Evolutionary conservation across 768 basidiomycete genomes (phyloP), one percentile per base, ranked within the genome.

Genomic region (Naematelia encephala): DNA sequence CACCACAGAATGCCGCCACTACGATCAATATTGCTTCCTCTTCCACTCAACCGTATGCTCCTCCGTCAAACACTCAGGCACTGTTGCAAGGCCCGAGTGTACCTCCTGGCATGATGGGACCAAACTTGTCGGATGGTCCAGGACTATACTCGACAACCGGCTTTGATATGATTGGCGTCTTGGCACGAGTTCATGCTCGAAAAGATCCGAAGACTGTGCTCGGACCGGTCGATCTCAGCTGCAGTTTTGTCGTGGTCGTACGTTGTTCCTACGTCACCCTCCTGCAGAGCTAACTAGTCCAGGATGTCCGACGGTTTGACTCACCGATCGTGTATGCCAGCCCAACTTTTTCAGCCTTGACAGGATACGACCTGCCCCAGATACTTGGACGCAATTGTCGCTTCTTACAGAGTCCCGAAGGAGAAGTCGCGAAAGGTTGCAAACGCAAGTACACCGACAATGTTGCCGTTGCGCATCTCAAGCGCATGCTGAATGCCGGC

Each of bases 141-240:
- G 80, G 80, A 1, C 81, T 97, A 1, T 99, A 99, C 79, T 92
- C 91, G 1, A 80, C 86, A 0, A 88, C 90, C 0, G 96, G 94
- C 1, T 96, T 96, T 64, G 94, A 98, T 74, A 81, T 93, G 50
- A 80, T 98, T 47, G 84, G 87, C 26, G 82, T 96, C 45, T 82
- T 98, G 25, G 82, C 87, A 10, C 83, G 90, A 5, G 87, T 98
- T 5, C 86, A 83, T 4, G 82, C 81, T 14, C 83, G 93, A 4
- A 84, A 85, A 0, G 83, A 87, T 67, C 90, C 91, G 0, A 84
- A 80, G 58, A 82, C 97, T 44, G 78, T 81, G 10, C 83, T 98
- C 16, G 94, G 96, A 14, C 91, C 94, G 0, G 89, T 98, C 26
- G 94, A 99, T 77, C 80, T 91, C 60, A 87, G 88, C 4, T 93